Conservation (phyloP, 2,329 filamentous ascomycete genomes). For the Aureobasidium sp. region DNA sequence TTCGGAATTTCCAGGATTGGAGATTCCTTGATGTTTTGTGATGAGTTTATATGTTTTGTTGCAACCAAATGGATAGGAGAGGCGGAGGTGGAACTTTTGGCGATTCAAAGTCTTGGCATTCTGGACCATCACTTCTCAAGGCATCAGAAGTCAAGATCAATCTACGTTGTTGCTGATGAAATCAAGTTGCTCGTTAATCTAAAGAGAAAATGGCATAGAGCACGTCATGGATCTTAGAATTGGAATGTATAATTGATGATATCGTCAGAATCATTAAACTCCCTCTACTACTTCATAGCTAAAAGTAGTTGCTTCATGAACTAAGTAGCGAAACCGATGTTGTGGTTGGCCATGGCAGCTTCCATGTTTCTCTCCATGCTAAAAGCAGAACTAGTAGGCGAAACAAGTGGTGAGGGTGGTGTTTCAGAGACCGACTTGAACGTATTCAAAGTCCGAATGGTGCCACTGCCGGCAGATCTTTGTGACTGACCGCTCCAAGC, state of each 20-base stretch:
- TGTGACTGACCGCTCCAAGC: constrained; percentile 21
- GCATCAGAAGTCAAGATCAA: neutral
- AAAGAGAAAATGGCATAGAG: too few relatives aligned
- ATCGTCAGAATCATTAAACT: neutral
- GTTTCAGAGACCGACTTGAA: constrained; percentile 6
- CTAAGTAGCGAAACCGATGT: constrained; percentile 18
- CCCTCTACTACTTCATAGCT: neutral
- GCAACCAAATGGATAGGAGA: neutral
- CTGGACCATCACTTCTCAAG: neutral
- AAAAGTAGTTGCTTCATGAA: neutral
- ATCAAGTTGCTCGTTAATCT: too few relatives aligned
- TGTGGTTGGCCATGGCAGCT: constrained; percentile 21
- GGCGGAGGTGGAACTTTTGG: neutral
- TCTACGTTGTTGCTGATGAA: neutral
- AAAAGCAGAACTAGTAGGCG: constrained; percentile 17
- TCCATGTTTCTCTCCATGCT: constrained; percentile 22
- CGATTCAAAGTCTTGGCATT: constrained; percentile 4
- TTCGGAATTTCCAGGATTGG: too few relatives aligned
- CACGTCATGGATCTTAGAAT: too few relatives aligned
- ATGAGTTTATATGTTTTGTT: neutral
- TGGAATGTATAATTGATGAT: neutral
- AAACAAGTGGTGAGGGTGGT: constrained; percentile 17
- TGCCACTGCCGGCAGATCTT: constrained; percentile 12
- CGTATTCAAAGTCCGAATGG: constrained; percentile 3
- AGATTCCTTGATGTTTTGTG: neutral